Evolutionary conservation across 371 early-diverging fungal genomes (phyloP).

Genomic region (Vairimorpha necatrix): DNA sequence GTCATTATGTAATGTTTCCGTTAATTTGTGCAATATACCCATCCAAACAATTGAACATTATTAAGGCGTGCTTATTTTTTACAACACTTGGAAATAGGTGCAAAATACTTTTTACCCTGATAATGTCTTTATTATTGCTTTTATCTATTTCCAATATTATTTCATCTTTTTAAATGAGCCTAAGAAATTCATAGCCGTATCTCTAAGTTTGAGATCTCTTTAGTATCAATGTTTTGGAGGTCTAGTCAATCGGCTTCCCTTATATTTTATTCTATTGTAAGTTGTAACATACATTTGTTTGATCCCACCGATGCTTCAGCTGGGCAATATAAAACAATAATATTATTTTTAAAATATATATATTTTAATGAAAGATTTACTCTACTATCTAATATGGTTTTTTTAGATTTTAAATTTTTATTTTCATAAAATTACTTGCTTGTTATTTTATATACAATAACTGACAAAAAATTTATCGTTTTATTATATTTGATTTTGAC

Average conservation of each 20-base stretch:
- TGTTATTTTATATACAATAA: too few species aligned
- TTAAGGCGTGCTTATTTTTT: constrained; percentile 85
- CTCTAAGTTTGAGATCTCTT: constrained; percentile 75
- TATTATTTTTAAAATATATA: constrained; percentile 75
- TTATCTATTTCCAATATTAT: constrained; percentile 82
- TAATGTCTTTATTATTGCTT: constrained; percentile 75
- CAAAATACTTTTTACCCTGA: constrained; percentile 94
- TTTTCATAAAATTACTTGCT: too few species aligned
- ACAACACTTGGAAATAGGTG: constrained; percentile 88
- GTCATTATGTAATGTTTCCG: constrained; percentile 72
- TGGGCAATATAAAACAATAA: constrained; percentile 89
- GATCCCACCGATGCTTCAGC: constrained; percentile 96
- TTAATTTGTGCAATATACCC: constrained; percentile 80
- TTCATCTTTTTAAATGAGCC: constrained; percentile 78
- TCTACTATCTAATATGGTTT: constrained; percentile 94
- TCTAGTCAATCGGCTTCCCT: constrained; percentile 86
- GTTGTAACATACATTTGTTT: constrained; percentile 91
- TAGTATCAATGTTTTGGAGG: constrained; percentile 78
- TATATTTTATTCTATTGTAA: constrained; percentile 74
- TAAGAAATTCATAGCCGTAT: constrained; percentile 69
- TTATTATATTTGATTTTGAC: too few species aligned
- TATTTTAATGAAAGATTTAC: constrained; percentile 97
- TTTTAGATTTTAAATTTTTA: constrained; percentile 59
- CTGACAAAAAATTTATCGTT: too few species aligned
- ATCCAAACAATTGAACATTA: constrained; percentile 78